A percentile compares a stretch with the other conserved stretches of the same genome.
These are phyloP conservation scores for Murraya paniculata DNA, from an alignment of 345 rosid genomes.

Conservation along the genomic window DNA sequence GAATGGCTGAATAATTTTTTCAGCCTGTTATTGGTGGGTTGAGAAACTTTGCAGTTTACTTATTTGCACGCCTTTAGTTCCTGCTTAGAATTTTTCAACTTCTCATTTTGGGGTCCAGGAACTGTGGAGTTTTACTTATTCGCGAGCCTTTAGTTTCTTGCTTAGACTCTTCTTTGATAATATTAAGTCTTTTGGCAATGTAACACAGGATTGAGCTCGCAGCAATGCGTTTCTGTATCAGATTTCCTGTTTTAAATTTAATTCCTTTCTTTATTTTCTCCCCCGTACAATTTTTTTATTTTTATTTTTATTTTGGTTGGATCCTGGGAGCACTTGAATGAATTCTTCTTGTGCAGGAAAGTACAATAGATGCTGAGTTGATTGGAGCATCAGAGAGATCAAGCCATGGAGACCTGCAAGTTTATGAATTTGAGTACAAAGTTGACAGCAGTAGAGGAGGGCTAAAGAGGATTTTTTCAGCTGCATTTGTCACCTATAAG, in stretches of 20 bases:
- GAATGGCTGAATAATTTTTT: no score
- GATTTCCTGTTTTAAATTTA: neutral
- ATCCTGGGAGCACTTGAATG: neutral
- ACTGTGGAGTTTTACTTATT: neutral
- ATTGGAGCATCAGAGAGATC: slow-evolving; percentile 66
- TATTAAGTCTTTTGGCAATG: neutral
- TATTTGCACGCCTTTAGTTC: no score
- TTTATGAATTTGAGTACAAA: slow-evolving; percentile 80
- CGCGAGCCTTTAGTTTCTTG: neutral
- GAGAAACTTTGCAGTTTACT: no score
- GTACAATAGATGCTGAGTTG: slow-evolving; percentile 74
- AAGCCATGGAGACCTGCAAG: slow-evolving; percentile 54
- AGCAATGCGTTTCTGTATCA: neutral
- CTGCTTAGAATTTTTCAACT: no score
- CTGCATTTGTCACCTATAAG: slow-evolving; percentile 74
- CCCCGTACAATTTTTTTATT: no score
- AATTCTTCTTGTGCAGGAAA: slow-evolving; percentile 50
- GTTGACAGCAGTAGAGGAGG: slow-evolving; percentile 88
- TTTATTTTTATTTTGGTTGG: neutral
- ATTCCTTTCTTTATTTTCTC: no score
- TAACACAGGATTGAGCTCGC: neutral
- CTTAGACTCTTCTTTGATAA: neutral
- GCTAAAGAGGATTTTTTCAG: slow-evolving; percentile 75
- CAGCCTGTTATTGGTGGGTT: no score
- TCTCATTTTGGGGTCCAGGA: neutral